A percentile compares a stretch with the other conserved stretches of the same genome.
Evolutionary conservation across 2,329 filamentous ascomycete species (phyloP).

Genomic region (Camillea tinctor): DNA sequence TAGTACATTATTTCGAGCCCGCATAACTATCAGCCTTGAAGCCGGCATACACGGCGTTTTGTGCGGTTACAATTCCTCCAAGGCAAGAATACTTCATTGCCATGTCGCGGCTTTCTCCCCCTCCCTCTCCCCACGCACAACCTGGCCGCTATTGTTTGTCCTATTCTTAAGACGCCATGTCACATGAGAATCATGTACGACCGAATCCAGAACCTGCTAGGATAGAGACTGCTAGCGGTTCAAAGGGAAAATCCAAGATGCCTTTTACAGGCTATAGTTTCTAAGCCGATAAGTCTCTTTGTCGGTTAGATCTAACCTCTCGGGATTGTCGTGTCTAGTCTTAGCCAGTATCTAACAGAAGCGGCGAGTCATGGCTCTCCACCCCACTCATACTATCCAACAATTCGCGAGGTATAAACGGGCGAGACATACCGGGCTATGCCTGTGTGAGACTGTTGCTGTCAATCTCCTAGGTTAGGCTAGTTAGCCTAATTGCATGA

Average conservation of each 20-base stretch:
- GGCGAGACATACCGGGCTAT: not conserved
- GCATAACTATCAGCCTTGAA: conserved; percentile 15
- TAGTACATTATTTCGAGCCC: conserved; percentile 21
- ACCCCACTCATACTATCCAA: not conserved
- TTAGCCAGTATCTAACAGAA: not conserved
- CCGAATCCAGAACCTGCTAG: not conserved
- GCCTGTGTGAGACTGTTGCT: not conserved
- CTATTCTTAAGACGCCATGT: not conserved
- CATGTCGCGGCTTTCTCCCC: not conserved
- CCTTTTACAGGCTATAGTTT: conserved; percentile 2
- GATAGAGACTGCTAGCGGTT: not conserved
- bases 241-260: not conserved
- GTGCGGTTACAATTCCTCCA: conserved; percentile 9
- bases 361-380: conserved; percentile 18
- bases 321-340: conserved; percentile 7
- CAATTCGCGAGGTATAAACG: not conserved
- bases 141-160: not conserved
- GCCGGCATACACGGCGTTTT: conserved; percentile 16
- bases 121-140: no score
- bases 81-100: conserved; percentile 2
- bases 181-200: not conserved
- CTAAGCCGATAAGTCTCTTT: conserved; percentile 9
- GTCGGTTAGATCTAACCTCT: conserved; percentile 15
- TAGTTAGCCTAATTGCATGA: not conserved
- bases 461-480: not conserved